phyloP scores from a whole-genome alignment of 148 eudicot genomes.

The Bassia scoparia region DNA sequence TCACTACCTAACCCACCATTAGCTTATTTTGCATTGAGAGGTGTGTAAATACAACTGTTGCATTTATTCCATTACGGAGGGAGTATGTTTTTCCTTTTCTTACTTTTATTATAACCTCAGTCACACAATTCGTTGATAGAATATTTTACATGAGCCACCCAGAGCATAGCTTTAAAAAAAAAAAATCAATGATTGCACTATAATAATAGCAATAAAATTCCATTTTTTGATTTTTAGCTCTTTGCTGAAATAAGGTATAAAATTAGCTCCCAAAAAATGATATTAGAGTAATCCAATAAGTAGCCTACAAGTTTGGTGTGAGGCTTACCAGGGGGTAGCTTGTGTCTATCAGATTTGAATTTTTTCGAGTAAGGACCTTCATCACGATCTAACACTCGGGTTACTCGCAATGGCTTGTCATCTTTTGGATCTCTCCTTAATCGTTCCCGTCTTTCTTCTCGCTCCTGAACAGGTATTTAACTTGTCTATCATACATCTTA shows the following conservation, averaged over 20 bases:
- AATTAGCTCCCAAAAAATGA: background rate
- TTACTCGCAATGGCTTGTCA: slow-evolving; percentile 58
- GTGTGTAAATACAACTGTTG: no score
- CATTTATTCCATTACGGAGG: no score
- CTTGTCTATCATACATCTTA: background rate
- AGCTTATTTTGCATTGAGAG: no score
- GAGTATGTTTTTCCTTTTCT: no score
- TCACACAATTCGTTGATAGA: no score
- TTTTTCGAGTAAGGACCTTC: slow-evolving; percentile 49
- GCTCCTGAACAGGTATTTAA: slow-evolving; percentile 55
- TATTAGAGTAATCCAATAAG: background rate
- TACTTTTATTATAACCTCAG: no score
- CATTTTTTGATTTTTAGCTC: background rate
- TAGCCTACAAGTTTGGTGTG: background rate
- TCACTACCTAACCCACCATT: no score
- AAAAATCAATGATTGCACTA: background rate
- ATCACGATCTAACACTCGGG: slow-evolving; percentile 43
- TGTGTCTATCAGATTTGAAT: slow-evolving; percentile 50
- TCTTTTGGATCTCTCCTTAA: slow-evolving; percentile 63
- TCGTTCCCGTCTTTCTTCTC: slow-evolving; percentile 79
- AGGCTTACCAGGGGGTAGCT: slow-evolving; percentile 81
- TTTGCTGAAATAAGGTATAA: background rate
- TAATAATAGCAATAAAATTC: background rate
- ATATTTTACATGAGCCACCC: no score
- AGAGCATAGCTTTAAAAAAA: background rate